Evolutionary conservation across 1,284 basidiomycete species (phyloP), one percentile per base, ranked within the genome.

Genomic region (Pascua sp.): DNA sequence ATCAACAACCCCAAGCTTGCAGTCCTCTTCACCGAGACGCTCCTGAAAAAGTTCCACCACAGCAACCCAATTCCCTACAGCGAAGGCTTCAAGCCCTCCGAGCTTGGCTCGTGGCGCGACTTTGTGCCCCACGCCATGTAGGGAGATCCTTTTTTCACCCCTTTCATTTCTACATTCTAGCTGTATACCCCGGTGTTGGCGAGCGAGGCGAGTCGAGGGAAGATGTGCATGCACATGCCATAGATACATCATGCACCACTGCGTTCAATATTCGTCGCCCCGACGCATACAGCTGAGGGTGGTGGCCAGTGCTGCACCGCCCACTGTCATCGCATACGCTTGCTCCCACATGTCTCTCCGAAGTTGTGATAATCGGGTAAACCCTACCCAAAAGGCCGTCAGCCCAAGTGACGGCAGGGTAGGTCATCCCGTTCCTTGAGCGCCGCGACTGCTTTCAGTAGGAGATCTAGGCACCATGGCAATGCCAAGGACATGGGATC

Each of bases 1-100:
- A 82, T 98, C 66, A 98, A 96, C 80, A 92, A 98, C 76, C 85
- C 92, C 55, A 86, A 86, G 61, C 89, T 87, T 57, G 96, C 94
- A 2, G 83, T 88, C 60, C 82, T 98, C 49, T 97, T 93, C 74
- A 94, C 95, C 38, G 91, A 97, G 77, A 86, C 89, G 55, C 80
- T 98, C 51, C 89, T 84, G 18, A 86, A 86, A 77, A 95, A 96
- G 80, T 89, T 98, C 73, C 87, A 89, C 37, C 78, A 86, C 64
- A 90, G 91, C 61, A 91, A 88, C 46, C 79, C 97, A 68, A 79
- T 84, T 60, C 84, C 84, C 17, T 99, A 98, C 74, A 81, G 82
- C 49, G 95, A 98, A 78, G 95, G 92, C 44, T 85, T 82, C 57
- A 89, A 96, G 69, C 95, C 95, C n/a, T 82, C 86, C 11, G 95